These are phyloP conservation scores for Kentomonas sorsogonicus DNA, from an alignment of 208 protist species.

Conservation along the genomic window DNA sequence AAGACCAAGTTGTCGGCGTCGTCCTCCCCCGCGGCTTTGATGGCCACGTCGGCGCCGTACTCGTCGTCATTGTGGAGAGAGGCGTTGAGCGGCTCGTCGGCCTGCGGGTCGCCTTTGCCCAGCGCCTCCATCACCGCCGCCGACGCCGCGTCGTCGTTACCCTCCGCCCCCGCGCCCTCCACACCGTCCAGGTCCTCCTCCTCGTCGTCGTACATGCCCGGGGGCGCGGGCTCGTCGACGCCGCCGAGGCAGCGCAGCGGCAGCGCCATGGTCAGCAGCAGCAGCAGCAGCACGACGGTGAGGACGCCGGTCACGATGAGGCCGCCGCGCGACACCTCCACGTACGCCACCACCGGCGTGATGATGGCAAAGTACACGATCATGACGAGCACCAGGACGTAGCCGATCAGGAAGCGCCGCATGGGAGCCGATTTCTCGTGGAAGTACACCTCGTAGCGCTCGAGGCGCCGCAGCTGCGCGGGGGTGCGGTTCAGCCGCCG, in stretches of 20 bases:
- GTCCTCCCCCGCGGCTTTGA: too few species aligned
- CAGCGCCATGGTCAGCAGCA: constrained; percentile 31
- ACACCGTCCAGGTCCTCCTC: constrained; percentile 6
- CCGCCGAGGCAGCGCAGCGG: constrained; percentile 36
- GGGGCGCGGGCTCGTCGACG: constrained; percentile 29
- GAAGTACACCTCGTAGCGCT: constrained; percentile 27
- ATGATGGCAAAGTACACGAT: constrained; percentile 54
- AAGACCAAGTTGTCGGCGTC: too few species aligned
- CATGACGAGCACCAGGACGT: constrained; percentile 28
- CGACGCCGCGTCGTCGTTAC: too few species aligned
- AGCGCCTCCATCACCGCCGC: too few species aligned
- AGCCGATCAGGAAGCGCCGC: constrained; percentile 34
- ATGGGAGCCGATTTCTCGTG: constrained; percentile 47
- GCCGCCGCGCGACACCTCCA: constrained; percentile 14
- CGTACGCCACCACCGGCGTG: constrained; percentile 53
- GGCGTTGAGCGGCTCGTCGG: too few species aligned
- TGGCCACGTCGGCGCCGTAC: too few species aligned
- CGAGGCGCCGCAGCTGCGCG: constrained; percentile 27
- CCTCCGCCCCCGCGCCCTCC: too few species aligned
- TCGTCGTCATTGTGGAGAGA: too few species aligned
- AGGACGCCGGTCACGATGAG: constrained; percentile 29
- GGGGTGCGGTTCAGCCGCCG: constrained; percentile 36
- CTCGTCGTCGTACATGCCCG: too few species aligned
- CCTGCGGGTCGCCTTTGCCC: too few species aligned
- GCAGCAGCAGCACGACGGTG: constrained; percentile 24